Conservation (phyloP, 1,284 basidiomycete genomes). For the Pseudozyma sp. region DNA sequence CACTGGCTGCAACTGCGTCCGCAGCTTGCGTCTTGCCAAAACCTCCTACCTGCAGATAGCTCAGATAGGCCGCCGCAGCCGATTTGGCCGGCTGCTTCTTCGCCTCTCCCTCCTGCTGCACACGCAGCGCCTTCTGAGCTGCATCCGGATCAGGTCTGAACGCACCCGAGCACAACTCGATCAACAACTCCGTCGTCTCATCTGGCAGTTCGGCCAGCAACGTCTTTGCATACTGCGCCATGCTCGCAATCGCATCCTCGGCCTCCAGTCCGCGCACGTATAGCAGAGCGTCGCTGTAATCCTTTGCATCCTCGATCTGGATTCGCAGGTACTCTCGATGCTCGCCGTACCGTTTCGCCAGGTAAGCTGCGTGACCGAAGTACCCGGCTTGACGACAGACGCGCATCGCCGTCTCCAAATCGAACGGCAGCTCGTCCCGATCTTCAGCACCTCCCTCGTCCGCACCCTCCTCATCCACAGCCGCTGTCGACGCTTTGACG, state of each 20-base stretch:
- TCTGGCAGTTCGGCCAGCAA: slow-evolving; percentile 84
- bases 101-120: slow-evolving; percentile 6
- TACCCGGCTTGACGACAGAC: slow-evolving; percentile 97
- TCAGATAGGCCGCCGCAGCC: slow-evolving; percentile 48
- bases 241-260: slow-evolving; percentile 72
- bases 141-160: slow-evolving; percentile 40
- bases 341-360: slow-evolving; percentile 88
- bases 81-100: slow-evolving; percentile 13
- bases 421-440: slow-evolving; percentile 82
- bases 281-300: slow-evolving; percentile 82
- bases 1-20: neutral
- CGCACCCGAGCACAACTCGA: slow-evolving; percentile 88
- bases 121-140: neutral
- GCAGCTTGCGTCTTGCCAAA: slow-evolving; percentile 21
- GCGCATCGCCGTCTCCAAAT: slow-evolving; percentile 93
- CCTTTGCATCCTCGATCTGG: slow-evolving; percentile 89
- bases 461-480: slow-evolving; percentile 58
- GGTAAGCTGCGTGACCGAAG: slow-evolving; percentile 91
- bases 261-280: slow-evolving; percentile 84
- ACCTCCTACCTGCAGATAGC: slow-evolving; percentile 54
- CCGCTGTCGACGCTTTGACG: slow-evolving; percentile 7
- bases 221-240: slow-evolving; percentile 67
- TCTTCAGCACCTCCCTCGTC: slow-evolving; percentile 69
- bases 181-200: slow-evolving; percentile 88
- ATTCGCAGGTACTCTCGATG: slow-evolving; percentile 95